Evolutionary conservation across 2,329 filamentous ascomycete genomes (phyloP).

Genomic region (Cladophialophora immunda): DNA sequence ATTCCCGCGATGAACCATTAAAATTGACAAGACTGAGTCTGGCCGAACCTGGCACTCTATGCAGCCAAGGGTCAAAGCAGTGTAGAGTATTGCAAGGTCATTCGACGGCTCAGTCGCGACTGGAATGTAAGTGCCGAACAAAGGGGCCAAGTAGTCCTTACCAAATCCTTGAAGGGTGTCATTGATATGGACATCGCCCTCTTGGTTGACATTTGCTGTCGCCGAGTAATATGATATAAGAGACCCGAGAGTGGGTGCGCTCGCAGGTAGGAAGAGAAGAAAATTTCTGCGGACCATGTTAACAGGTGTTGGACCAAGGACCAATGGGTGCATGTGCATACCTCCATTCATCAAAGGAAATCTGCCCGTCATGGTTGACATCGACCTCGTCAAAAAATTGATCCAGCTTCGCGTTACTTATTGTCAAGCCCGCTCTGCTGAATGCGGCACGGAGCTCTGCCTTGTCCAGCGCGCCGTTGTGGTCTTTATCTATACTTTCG

Average conservation of each 20-base stretch:
- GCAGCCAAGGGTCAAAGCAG: background rate
- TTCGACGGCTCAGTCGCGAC: conserved; percentile 8
- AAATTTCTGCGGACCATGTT: conserved; percentile 76
- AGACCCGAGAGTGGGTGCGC: conserved; percentile 76
- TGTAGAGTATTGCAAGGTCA: conserved; percentile 6
- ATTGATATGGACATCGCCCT: conserved; percentile 94
- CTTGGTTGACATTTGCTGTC: conserved; percentile 85
- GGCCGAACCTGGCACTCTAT: background rate
- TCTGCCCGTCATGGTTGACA: conserved; percentile 82
- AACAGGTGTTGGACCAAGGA: conserved; percentile 16
- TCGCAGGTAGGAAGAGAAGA: conserved; percentile 82
- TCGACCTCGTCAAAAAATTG: conserved; percentile 92
- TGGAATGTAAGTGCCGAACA: conserved; percentile 7
- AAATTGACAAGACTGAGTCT: background rate
- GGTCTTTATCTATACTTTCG: conserved; percentile 82
- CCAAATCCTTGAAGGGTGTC: conserved; percentile 92
- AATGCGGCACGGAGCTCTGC: conserved; percentile 84
- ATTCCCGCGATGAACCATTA: conserved; percentile 3
- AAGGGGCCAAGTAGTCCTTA: conserved; percentile 58
- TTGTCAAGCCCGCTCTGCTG: conserved; percentile 76
- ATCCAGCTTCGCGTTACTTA: conserved; percentile 79
- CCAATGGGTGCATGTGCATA: conserved; percentile 59
- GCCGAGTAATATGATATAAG: conserved; percentile 92
- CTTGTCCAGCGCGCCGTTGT: conserved; percentile 86
- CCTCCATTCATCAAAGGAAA: conserved; percentile 97